Evolutionary conservation across 345 rosid genomes (phyloP).

Genomic region (Raphanus sativus): DNA sequence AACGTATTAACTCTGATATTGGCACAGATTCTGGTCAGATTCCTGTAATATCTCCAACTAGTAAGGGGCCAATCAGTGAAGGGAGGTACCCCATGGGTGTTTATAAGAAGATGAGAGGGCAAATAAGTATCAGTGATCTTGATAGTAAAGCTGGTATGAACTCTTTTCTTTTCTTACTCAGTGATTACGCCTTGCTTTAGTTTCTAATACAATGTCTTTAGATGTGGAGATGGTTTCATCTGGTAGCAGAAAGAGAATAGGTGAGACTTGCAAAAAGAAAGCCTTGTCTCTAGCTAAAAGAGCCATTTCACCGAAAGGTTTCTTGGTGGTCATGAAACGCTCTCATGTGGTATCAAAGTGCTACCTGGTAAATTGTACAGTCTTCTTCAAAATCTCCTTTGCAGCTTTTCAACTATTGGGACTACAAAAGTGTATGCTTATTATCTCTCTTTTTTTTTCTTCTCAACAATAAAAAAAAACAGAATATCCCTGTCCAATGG

Average conservation of each 20-base stretch:
- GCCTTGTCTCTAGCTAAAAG: conserved; percentile 40
- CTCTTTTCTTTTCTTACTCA: neutral
- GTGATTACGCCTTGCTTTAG: neutral
- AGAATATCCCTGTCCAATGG: conserved; percentile 31
- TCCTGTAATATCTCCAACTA: conserved; percentile 23
- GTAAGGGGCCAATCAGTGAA: neutral
- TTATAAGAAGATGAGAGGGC: conserved; percentile 24
- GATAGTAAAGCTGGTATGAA: conserved; percentile 19
- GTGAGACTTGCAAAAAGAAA: conserved; percentile 32
- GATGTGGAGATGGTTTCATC: conserved; percentile 17
- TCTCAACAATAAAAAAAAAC: no score
- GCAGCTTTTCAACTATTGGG: neutral
- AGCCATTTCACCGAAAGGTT: conserved; percentile 38
- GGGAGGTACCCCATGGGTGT: conserved; percentile 22
- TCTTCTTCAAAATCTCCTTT: neutral
- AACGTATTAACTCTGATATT: conserved; percentile 24
- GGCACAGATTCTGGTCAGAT: conserved; percentile 15
- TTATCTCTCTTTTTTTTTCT: neutral
- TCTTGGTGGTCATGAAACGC: conserved; percentile 48
- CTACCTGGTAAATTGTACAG: conserved; percentile 37
- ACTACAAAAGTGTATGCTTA: neutral
- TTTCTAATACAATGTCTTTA: neutral
- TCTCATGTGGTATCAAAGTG: conserved; percentile 40
- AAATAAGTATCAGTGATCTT: conserved; percentile 1
- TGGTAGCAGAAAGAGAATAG: conserved; percentile 39